Conservation (phyloP, 2,329 filamentous ascomycete genomes). For the Graphilbum sp. region DNA sequence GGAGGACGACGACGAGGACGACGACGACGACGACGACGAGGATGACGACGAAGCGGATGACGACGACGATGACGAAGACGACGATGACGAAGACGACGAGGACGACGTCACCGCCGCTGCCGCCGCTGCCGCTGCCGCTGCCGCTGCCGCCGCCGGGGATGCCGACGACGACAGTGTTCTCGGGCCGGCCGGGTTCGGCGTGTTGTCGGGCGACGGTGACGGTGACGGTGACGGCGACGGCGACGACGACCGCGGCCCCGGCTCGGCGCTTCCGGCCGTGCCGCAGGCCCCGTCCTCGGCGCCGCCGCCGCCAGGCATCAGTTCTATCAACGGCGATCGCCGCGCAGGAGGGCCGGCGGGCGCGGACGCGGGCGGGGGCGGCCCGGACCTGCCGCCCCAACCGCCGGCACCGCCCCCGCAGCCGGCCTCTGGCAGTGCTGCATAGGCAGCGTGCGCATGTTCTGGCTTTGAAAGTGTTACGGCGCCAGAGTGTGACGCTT, state of each 20-base stretch:
- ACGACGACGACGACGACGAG: background rate
- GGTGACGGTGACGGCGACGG: background rate
- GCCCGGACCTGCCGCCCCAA: too few relatives aligned
- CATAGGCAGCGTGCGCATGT: too few relatives aligned
- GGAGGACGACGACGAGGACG: background rate
- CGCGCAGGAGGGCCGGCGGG: too few relatives aligned
- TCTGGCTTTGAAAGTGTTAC: too few relatives aligned
- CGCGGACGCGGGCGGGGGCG: slow-evolving; percentile 10
- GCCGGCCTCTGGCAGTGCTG: too few relatives aligned
- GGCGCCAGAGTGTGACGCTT: too few relatives aligned
- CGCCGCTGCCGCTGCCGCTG: too few relatives aligned
- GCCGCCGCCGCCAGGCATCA: slow-evolving; percentile 8
- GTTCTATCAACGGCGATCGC: background rate
- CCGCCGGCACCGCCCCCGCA: too few relatives aligned
- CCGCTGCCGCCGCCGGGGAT: background rate
- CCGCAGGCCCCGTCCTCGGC: slow-evolving; percentile 10
- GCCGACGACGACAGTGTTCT: background rate
- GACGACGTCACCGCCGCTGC: background rate
- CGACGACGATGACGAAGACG: background rate
- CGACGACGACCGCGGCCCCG: background rate
- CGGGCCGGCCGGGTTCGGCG: background rate
- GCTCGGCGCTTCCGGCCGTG: slow-evolving; percentile 2
- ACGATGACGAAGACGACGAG: background rate
- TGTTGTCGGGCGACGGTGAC: background rate
- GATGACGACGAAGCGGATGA: background rate